Evolutionary conservation across 2,329 filamentous ascomycete species (phyloP).

Genomic region (Fusarium sp.): DNA sequence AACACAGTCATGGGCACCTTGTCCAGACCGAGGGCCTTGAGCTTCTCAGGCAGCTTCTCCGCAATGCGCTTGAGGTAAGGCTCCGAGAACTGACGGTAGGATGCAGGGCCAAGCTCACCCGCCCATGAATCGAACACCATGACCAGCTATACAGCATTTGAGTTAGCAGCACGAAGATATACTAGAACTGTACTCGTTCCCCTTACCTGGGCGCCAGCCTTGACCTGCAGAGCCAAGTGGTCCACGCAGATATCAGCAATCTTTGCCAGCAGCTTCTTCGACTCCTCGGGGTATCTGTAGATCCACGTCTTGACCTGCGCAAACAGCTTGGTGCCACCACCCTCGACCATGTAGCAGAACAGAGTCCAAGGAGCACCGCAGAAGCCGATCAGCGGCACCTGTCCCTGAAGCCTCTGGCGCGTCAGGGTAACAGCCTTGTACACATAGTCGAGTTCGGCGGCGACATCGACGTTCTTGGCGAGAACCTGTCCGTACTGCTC

Average conservation of each 20-base stretch:
- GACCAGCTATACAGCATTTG: constrained; percentile 65
- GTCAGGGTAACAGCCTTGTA: constrained; percentile 95
- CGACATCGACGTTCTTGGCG: constrained; percentile 80
- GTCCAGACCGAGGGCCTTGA: constrained; percentile 77
- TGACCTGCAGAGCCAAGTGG: constrained; percentile 89
- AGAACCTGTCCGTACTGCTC: constrained; percentile 82
- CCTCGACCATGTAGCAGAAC: constrained; percentile 99
- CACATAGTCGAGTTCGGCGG: constrained; percentile 86
- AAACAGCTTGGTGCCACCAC: constrained; percentile 94
- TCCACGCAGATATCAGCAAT: constrained; percentile 95
- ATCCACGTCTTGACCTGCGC: constrained; percentile 96
- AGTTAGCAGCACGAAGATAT: not conserved
- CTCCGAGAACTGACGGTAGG: constrained; percentile 84
- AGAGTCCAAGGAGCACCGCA: constrained; percentile 97
- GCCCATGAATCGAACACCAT: constrained; percentile 99
- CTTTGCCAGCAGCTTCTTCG: constrained; percentile 83
- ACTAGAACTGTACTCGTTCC: not conserved
- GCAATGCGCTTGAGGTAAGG: constrained; percentile 89
- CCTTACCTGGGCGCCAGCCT: constrained; percentile 84
- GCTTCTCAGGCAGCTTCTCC: constrained; percentile 74
- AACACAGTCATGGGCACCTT: constrained; percentile 97
- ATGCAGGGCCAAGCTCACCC: constrained; percentile 83
- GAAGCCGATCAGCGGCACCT: constrained; percentile 94
- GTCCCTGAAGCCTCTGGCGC: constrained; percentile 81
- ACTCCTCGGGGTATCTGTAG: constrained; percentile 83